Base-by-base conservation (phyloP, 2,329 filamentous ascomycete genomes). In the Byssoonygena ceratinophila region DNA sequence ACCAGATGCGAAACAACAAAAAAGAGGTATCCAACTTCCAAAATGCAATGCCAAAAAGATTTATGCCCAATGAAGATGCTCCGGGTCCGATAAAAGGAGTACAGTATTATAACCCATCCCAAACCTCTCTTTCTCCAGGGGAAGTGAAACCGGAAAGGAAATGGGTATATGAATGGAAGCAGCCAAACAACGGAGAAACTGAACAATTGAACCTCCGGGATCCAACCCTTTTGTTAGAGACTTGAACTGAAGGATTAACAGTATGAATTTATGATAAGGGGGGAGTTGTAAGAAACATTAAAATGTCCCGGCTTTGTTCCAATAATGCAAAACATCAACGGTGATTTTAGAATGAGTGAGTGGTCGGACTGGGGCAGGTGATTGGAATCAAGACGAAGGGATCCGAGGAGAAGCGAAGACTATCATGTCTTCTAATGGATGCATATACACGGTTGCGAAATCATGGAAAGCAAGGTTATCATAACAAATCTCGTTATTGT, bases 21-120 rank as follows among this genome's bases (percentile, higher is more conserved):
- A 14, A 36, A 36, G 22, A 51, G 31, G 49, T 51, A 44, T 51
- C 49, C 49, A 51, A 51, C 47, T 34, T 51, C 47, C 47, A 45
- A 51, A 51, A 51, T 51, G 49, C 49, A 16, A 36, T 34, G 22
- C 23, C 18, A 32, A 43, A 40, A 29, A 49, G n/a, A 4, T 45
- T 20, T 39, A 27, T 39, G 8, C 32, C 46, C 36, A 51, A 45
- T 45, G 16, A 43, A 44, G 29, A 44, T 51, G 39, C 49, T 29
- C 49, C 49, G 18, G 14, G 31, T 16, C 48, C 40, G 6, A 43
- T 51, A 12, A 43, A n/a, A 27, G 25, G 16, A 27, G 39, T 41
- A 12, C 11, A 50, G 16, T 50, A 51, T 23, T 18, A 45, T 27
- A 45, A 37, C 29, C 23, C 40, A 27, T 12, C 29, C 20, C 27